Percentiles rank a stretch among this genome's conserved stretches.
phyloP scores from a whole-genome alignment of 2,329 filamentous ascomycete species.

The Bipolaris sorokiniana region DNA sequence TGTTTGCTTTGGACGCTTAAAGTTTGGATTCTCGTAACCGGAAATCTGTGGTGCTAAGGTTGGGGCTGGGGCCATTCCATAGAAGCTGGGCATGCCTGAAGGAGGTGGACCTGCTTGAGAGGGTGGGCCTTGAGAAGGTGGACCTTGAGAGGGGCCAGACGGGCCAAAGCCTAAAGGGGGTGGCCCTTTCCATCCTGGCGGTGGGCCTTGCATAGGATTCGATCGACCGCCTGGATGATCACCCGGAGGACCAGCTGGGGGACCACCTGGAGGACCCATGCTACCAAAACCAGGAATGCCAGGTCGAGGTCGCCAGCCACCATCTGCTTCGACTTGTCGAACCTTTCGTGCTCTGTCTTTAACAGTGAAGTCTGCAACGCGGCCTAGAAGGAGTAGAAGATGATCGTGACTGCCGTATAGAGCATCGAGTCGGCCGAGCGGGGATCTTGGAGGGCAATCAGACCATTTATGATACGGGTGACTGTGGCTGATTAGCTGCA shows the following conservation, averaged over 20 bases:
- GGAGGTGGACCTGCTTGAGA: constrained; percentile 26
- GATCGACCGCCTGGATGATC: not conserved
- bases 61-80: constrained; percentile 56
- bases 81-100: constrained; percentile 55
- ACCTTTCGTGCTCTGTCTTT: constrained; percentile 81
- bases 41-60: constrained; percentile 51
- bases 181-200: constrained; percentile 28
- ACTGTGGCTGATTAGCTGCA: constrained; percentile 55
- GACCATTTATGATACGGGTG: constrained; percentile 81
- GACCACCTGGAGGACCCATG: constrained; percentile 40
- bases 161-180: constrained; percentile 25
- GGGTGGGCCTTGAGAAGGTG: constrained; percentile 10
- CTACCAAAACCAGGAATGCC: constrained; percentile 52
- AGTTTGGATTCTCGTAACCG: constrained; percentile 47
- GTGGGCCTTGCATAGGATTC: constrained; percentile 34
- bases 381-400: constrained; percentile 78
- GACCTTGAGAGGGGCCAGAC: constrained; percentile 14
- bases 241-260: constrained; percentile 7
- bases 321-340: constrained; percentile 66
- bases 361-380: constrained; percentile 78
- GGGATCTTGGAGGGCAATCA: constrained; percentile 85
- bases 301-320: constrained; percentile 60
- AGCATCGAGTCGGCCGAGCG: constrained; percentile 76
- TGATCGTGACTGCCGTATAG: constrained; percentile 91
- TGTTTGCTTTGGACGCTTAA: constrained; percentile 25